phyloP scores from a whole-genome alignment of 371 early-diverging fungal species.

The Dichotomocladium elegans region DNA sequence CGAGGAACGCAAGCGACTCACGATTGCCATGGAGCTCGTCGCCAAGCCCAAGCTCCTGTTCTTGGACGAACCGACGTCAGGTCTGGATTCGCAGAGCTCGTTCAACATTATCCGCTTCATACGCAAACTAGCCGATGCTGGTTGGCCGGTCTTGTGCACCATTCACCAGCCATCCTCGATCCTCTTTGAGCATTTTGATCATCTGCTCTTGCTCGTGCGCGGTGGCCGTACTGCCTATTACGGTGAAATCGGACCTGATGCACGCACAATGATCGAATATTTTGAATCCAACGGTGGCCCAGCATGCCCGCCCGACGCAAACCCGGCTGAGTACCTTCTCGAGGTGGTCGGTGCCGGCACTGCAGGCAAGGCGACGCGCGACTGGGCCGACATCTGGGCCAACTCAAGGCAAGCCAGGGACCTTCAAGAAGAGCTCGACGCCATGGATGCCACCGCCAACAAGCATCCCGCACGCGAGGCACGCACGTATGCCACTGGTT shows the following conservation, averaged over 20 bases:
- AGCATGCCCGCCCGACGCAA: conserved; percentile 44
- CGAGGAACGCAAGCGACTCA: conserved; percentile 62
- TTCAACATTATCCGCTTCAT: conserved; percentile 63
- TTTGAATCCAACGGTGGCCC: conserved; percentile 55
- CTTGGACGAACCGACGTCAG: conserved; percentile 81
- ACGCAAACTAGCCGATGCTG: conserved; percentile 54
- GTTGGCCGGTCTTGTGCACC: conserved; percentile 57
- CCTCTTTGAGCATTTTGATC: conserved; percentile 62
- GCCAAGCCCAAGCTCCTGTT: conserved; percentile 71
- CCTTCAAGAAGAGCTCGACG: conserved; percentile 18
- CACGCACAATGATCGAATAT: conserved; percentile 48
- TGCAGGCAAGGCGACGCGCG: conserved; percentile 24
- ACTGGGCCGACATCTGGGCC: conserved; percentile 57
- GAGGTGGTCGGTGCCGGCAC: conserved; percentile 40
- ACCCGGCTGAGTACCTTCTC: conserved; percentile 67
- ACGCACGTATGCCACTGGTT: conserved; percentile 23
- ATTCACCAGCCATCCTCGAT: conserved; percentile 65
- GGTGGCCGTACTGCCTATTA: conserved; percentile 57
- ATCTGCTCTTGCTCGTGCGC: conserved; percentile 57
- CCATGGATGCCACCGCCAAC: conserved; percentile 14
- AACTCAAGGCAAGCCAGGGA: conserved; percentile 25
- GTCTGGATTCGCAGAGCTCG: conserved; percentile 62
- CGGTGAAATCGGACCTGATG: conserved; percentile 55
- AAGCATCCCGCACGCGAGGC: conserved; percentile 12
- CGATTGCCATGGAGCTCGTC: conserved; percentile 68